Conservation (phyloP, 345 rosid species). For the Eucalyptus marginata region DNA sequence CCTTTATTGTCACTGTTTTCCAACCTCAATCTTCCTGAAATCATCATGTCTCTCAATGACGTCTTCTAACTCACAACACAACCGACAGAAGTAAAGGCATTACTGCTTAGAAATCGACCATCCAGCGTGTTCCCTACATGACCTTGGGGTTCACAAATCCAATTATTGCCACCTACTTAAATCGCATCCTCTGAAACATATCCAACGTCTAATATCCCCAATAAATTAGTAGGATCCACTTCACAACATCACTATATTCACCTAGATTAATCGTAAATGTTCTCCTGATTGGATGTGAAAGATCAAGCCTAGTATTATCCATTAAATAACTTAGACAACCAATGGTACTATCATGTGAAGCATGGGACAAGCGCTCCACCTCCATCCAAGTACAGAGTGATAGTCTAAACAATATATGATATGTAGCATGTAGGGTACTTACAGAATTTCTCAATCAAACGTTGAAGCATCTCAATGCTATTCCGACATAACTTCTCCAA, state of each 20-base stretch:
- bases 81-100: neutral
- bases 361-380: neutral
- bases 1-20: neutral
- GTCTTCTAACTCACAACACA: neutral
- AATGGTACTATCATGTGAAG: neutral
- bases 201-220: neutral
- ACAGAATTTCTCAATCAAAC: neutral
- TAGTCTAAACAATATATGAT: neutral
- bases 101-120: neutral
- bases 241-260: neutral
- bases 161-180: neutral
- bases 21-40: neutral
- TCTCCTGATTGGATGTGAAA: neutral
- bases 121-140: neutral
- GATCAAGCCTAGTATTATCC: neutral
- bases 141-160: neutral
- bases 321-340: too few relatives aligned
- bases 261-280: neutral
- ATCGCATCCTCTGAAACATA: neutral
- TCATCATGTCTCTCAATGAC: neutral
- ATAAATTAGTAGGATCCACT: neutral
- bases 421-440: neutral
- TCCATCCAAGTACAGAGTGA: neutral
- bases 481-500: too few relatives aligned
- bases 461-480: neutral